Conservation (phyloP, 1,139 yeast species). For the Blastobotrys capitulatus region DNA sequence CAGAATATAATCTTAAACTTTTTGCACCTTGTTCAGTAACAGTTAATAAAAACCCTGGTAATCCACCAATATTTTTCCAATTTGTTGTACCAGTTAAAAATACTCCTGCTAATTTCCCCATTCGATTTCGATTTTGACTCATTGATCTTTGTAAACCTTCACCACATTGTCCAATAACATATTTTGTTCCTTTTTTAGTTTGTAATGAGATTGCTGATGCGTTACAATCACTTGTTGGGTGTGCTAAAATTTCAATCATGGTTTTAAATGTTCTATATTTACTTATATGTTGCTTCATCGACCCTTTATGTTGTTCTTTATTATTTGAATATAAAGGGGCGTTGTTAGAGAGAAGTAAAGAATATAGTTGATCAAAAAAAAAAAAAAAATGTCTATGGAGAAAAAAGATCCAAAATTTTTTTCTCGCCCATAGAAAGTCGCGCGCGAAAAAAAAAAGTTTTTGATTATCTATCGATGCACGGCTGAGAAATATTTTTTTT, state of each 20-base stretch:
- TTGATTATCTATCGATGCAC: neutral
- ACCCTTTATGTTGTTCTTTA: neutral
- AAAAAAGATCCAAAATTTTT: too few relatives aligned
- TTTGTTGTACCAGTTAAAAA: conserved; percentile 69
- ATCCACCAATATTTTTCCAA: conserved; percentile 79
- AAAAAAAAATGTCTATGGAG: too few relatives aligned
- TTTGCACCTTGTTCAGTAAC: conserved; percentile 75
- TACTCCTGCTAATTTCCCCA: conserved; percentile 49
- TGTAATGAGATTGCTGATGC: conserved; percentile 57
- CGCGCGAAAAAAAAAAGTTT: neutral
- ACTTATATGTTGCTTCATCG: neutral
- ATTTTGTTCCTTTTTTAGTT: conserved; percentile 48
- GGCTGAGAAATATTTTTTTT: neutral
- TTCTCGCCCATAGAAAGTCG: too few relatives aligned
- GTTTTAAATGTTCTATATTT: conserved; percentile 14
- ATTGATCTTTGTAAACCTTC: conserved; percentile 81
- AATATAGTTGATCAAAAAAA: too few relatives aligned
- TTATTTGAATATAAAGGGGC: too few relatives aligned
- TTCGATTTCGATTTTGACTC: conserved; percentile 35
- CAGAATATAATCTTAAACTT: conserved; percentile 41
- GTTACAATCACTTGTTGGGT: conserved; percentile 54
- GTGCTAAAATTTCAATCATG: conserved; percentile 31
- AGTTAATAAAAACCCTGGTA: conserved; percentile 84
- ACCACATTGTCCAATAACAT: conserved; percentile 72
- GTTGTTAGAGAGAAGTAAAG: too few relatives aligned